Base-by-base conservation (phyloP, 2,329 filamentous ascomycete species). In the Sclerotinia subarctica region DNA sequence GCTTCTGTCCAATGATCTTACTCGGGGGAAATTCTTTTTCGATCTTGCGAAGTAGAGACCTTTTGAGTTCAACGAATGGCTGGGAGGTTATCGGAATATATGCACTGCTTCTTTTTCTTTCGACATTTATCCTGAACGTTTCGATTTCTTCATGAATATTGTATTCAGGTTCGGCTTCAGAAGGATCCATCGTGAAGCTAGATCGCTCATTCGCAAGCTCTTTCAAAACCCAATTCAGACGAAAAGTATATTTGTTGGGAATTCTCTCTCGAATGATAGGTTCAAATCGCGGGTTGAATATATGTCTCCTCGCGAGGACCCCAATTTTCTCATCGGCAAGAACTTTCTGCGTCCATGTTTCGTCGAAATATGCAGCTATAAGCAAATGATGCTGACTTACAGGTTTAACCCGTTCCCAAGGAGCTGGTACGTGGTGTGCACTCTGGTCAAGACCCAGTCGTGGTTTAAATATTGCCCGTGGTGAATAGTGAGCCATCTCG, bases 31-130 rank as follows among this genome's bases (percentile, higher is more conserved):
- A 62, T 26, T 26, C 46, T 19, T 38, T 21, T 24, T 62, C 29
- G 32, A 62, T 26, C 59, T 51, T 42, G n/a, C 59, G 46, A 24
- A 62, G 59, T 21, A 62, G 17, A 24, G 46, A 35, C 32, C 46
- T 51, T 26, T 62, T 51, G 21, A 62, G 29, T 35, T 51, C 46
- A 62, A 51, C 46, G 29, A 62, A 62, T 26, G 46, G 15, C 59
- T 62, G 59, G 21, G 59, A 51, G n/a, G 32, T 62, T 62, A 62
- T 62, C 46, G 59, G 59, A 35, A 62, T 62, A 21, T 38, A 62
- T 51, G 59, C 59, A 51, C 59, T 62, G 21, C 13, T 38, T n/a
- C 13, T 62, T 3, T n/a, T 51, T 38, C 59, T 42, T 32, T 51
- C 46, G 8, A 7, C 15, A 26, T 10, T n/a, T 42, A 15, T 29